A percentile compares a stretch with the other conserved stretches of the same genome.
Conservation (phyloP, 2,329 filamentous ascomycete species). For the Sporothrix curviconia region DNA sequence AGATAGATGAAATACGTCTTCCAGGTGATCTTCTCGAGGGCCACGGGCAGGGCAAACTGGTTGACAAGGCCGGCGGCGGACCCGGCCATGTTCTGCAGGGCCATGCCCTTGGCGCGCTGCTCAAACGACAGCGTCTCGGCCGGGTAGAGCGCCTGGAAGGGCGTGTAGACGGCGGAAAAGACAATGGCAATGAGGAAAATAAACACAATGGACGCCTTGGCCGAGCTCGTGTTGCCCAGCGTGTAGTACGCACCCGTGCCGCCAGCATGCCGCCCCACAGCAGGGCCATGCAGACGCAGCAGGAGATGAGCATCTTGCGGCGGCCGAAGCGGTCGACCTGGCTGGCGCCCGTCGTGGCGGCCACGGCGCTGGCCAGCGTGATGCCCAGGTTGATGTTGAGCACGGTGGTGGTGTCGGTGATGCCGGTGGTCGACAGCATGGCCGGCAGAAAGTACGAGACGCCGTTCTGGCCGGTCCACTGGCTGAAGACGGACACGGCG, state of each 20-base stretch:
- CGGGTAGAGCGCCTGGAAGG: slow-evolving; percentile 14
- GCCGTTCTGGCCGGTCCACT: slow-evolving; percentile 39
- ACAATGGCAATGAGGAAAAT: slow-evolving; percentile 12
- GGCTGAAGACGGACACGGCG: slow-evolving; percentile 37
- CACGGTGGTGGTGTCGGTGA: slow-evolving; percentile 39
- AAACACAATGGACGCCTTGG: slow-evolving; percentile 12
- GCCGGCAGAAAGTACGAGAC: slow-evolving; percentile 42
- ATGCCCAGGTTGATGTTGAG: slow-evolving; percentile 48
- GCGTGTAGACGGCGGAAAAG: slow-evolving; percentile 11
- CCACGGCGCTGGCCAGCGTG: slow-evolving; percentile 45
- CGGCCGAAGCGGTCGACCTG: slow-evolving; percentile 52
- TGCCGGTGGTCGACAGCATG: slow-evolving; percentile 29
- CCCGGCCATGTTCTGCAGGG: slow-evolving; percentile 13
- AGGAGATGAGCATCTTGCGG: slow-evolving; percentile 38
- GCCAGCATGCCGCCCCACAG: slow-evolving; percentile 15
- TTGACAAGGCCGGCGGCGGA: slow-evolving; percentile 6
- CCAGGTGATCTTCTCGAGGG: slow-evolving; percentile 18
- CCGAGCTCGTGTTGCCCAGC: not conserved
- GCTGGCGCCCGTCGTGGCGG: slow-evolving; percentile 46
- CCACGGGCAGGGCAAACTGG: slow-evolving; percentile 23
- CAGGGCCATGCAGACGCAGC: slow-evolving; percentile 9
- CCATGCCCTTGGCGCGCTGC: slow-evolving; percentile 15
- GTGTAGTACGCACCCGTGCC: slow-evolving; percentile 11
- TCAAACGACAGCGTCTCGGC: slow-evolving; percentile 14
- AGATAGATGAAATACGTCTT: slow-evolving; percentile 11